These are phyloP conservation scores for Daldinia vernicosa DNA, from an alignment of 495 filamentous ascomycete genomes.

Conservation along the genomic window DNA sequence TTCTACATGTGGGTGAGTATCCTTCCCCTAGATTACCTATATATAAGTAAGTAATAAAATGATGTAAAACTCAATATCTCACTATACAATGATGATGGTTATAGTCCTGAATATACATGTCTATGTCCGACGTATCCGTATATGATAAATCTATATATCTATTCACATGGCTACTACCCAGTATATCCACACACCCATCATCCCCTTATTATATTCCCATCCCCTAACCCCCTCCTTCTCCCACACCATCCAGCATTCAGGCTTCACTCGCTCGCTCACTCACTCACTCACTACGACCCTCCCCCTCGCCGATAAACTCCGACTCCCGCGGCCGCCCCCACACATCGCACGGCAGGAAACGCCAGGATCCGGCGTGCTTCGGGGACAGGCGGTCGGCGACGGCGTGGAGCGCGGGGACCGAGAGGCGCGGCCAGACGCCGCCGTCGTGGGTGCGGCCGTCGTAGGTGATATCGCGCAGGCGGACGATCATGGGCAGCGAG, in stretches of 20 bases:
- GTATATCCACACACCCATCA: too few species aligned
- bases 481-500: conserved; percentile 36
- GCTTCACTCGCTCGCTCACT: too few species aligned
- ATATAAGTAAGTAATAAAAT: neutral
- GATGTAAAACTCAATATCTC: neutral
- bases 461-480: conserved; percentile 33
- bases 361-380: conserved; percentile 50
- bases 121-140: too few species aligned
- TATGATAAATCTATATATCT: too few species aligned
- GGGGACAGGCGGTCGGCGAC: conserved; percentile 40
- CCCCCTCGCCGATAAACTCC: conserved; percentile 20
- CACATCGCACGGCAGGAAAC: conserved; percentile 53
- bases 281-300: too few species aligned
- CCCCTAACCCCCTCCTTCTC: neutral
- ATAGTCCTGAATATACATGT: neutral
- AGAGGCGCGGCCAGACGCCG: conserved; percentile 48
- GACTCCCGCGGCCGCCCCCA: conserved; percentile 48
- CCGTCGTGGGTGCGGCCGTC: conserved; percentile 6
- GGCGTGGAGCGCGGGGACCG: conserved; percentile 44
- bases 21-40: neutral
- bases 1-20: neutral
- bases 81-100: neutral
- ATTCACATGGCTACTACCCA: too few species aligned
- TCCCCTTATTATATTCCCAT: too few species aligned
- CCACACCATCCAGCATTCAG: neutral